phyloP scores from a whole-genome alignment of 768 basidiomycete genomes.

The Mycena haematopus region DNA sequence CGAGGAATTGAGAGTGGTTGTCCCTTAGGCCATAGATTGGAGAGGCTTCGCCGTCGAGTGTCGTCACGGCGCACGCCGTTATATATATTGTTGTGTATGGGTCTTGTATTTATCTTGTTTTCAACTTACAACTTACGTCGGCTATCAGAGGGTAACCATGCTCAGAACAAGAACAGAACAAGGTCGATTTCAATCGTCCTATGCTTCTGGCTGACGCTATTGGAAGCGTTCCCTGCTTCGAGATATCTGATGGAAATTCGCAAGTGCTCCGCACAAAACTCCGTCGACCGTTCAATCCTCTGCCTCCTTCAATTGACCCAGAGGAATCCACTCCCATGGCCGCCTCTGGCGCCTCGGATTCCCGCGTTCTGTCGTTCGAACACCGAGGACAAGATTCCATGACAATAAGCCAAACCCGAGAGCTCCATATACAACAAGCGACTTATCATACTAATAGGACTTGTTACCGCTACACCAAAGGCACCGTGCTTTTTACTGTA shows the following conservation, averaged over 20 bases:
- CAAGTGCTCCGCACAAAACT: background rate
- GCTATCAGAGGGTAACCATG: background rate
- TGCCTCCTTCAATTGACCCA: too few species aligned
- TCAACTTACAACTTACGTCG: background rate
- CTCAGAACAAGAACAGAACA: slow-evolving; percentile 1
- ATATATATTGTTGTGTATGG: background rate
- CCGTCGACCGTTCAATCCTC: too few species aligned
- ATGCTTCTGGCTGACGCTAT: too few species aligned
- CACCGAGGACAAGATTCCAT: slow-evolving; percentile 57
- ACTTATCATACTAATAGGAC: too few species aligned
- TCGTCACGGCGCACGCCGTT: background rate
- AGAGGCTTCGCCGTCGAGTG: background rate
- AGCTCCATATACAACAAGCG: too few species aligned
- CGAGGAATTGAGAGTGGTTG: background rate
- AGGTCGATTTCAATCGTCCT: background rate
- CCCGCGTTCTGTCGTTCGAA: slow-evolving; percentile 49
- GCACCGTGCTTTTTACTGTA: too few species aligned
- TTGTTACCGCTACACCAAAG: too few species aligned
- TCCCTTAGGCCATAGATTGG: too few species aligned
- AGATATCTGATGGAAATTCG: too few species aligned
- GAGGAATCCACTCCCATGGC: too few species aligned
- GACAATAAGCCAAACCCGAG: slow-evolving; percentile 67
- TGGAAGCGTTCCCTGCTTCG: too few species aligned
- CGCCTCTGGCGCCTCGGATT: slow-evolving; percentile 20
- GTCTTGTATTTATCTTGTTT: background rate